These are phyloP conservation scores for Piromyces finnis DNA, from an alignment of 192 early-diverging fungal genomes.

Conservation along the genomic window DNA sequence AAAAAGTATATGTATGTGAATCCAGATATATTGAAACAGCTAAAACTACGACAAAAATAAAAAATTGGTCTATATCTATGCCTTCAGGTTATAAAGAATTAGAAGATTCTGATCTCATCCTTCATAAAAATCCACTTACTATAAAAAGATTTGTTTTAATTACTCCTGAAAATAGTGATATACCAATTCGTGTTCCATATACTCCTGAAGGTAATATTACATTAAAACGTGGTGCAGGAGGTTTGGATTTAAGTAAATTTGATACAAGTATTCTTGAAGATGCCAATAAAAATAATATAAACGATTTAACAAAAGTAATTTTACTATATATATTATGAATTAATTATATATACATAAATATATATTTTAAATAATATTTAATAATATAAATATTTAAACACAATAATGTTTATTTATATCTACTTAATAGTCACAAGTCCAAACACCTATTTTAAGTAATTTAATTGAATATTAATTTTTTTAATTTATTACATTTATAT, in stretches of 20 bases:
- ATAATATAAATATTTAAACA: too few relatives aligned
- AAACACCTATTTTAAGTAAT: too few relatives aligned
- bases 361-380: too few relatives aligned
- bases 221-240: background rate
- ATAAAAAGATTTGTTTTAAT: background rate
- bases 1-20: constrained; percentile 44
- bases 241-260: background rate
- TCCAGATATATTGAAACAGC: constrained; percentile 34
- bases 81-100: constrained; percentile 9
- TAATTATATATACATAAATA: too few relatives aligned
- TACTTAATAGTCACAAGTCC: too few relatives aligned
- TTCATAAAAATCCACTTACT: background rate
- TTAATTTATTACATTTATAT: too few relatives aligned
- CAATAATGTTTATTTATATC: too few relatives aligned
- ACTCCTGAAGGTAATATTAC: background rate
- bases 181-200: background rate
- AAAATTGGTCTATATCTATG: constrained; percentile 34
- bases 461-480: too few relatives aligned
- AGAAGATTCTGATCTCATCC: background rate
- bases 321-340: too few relatives aligned
- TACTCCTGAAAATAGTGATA: background rate
- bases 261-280: background rate
- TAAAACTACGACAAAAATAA: constrained; percentile 38
- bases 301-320: background rate
- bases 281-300: background rate